Evolutionary conservation across 331 rosid species (phyloP), one percentile per base, ranked within the genome.

Genomic region (Erythrophleum ivorense): DNA sequence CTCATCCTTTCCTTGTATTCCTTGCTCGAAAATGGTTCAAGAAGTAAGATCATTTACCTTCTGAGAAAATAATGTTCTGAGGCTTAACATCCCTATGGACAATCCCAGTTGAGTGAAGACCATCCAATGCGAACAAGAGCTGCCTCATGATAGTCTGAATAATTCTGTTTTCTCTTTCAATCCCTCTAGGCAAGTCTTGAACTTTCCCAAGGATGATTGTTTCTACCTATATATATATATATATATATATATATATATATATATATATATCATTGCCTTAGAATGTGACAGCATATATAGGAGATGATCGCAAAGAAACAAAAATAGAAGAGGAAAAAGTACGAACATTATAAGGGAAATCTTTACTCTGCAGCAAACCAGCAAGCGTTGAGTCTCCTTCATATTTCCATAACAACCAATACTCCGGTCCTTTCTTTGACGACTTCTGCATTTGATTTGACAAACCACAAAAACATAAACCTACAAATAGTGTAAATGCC

Each of bases 81-180:
- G 98, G 98, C 88, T 94, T 94, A 79, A 94, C 89, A 84, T 94
- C 98, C 85, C 98, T 86, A 78, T 94, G 98, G 87, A 94, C 98
- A 85, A 94, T 94, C 55, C 98, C 98, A 36, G 95, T 92, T 16
- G 98, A 92, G 80, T 94, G 98, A 86, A 94, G 98, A 81, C 94
- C 87, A 52, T 94, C 98, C 87, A 94, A 75, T 60, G 96, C 97
- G 81, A 94, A 94, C 80, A 94, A 88, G 60, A 90, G 52, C 84
- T 94, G 98, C 72, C 98, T 85, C 92, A 90, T 71, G 57, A 94
- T 91, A 60, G 98, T 92, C 82, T 92, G 97, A 87, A 92, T 90
- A 63, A 94, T 94, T 84, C 86, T 88, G 74, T 90, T 90, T 83
- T 94, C 98, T 86, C 98, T 92, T 82, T 89, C 98, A 67, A 94